Base-by-base conservation (phyloP, 352 stramenopile genomes). In the Phytophthora hibernalis region DNA sequence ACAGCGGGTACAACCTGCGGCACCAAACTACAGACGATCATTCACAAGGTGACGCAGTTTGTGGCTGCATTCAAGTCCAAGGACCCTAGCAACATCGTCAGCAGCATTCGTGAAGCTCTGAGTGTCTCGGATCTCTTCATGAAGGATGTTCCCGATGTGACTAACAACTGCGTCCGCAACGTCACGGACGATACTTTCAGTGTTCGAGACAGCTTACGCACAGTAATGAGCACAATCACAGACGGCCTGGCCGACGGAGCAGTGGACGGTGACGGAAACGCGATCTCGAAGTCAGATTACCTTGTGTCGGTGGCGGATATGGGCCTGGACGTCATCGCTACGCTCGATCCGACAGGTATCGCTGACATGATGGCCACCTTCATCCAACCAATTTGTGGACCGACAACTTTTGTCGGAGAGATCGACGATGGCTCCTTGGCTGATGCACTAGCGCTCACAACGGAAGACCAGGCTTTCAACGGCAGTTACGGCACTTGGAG, bases 381-480 rank as follows among this genome's bases (percentile, higher is more conserved):
- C 60, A 79, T 87, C 18, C 75, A 89, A 62, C 75, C 75, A 0
- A 82, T 89, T 38, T 89, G 80, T 22, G 77, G 77, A 20, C 77
- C 77, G 0, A 87, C 80, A 1, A 51, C 72, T 0, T 77, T 83
- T 45, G 42, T 85, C 11, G 75, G 78, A 3, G 68, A 84, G 47
- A 82, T 89, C 38, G 80, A 89, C 31, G 74, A 81, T 16, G 80
- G 80, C 2, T 59, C 55, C 0, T 58, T 79, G 1, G 60, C 61
- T 1, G 52, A 80, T 12, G 77, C 80, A 1, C 48, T 89, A 7
- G 80, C 75, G 7, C 60, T 89, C 20, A 72, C 56, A 16, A 72
- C 68, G 7, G 31, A 83, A 15, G 70, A 59, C 10, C 53, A 79
- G 1, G 80, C 67, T 10, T 89, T 89, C 49, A 65, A 57, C 11